A percentile compares a stretch with the other conserved stretches of the same genome.
Conservation (phyloP, 768 basidiomycete genomes). For the Tricholomella constricta region DNA sequence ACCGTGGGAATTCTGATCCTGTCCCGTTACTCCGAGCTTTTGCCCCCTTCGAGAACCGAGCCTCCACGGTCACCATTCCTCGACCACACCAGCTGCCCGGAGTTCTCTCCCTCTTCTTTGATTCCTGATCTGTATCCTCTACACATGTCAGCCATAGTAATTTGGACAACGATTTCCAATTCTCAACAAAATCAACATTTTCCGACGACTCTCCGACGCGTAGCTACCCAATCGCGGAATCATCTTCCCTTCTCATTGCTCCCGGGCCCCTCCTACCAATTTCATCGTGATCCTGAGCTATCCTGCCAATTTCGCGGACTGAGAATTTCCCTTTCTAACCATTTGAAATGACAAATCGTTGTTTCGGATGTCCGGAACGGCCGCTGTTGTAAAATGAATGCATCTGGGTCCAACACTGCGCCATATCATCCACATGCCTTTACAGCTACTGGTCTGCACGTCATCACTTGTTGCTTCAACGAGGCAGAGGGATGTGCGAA, state of each 20-base stretch:
- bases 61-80: constrained; percentile 6
- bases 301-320: not conserved
- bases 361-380: constrained; percentile 1
- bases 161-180: constrained; percentile 29
- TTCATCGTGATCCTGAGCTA: not conserved
- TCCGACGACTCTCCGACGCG: constrained; percentile 37
- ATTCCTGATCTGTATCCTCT: constrained; percentile 9
- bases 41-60: constrained; percentile 25
- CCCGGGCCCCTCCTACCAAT: constrained; percentile 9
- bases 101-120: constrained; percentile 10
- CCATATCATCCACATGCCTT: not conserved
- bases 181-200: constrained; percentile 44
- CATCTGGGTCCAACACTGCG: not conserved
- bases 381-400: not conserved
- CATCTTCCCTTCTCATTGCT: constrained; percentile 5
- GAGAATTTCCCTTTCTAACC: constrained; percentile 1
- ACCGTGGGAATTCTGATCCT: constrained; percentile 37
- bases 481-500: too few species aligned
- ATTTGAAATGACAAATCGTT: not conserved
- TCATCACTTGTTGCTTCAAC: not conserved
- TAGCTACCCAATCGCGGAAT: constrained; percentile 19
- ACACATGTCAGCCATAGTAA: constrained; percentile 9
- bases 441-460: not conserved
- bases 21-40: constrained; percentile 39
- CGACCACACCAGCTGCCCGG: constrained; percentile 9